Conservation (phyloP, 345 rosid species). For the Diplotaxis tenuifolia region DNA sequence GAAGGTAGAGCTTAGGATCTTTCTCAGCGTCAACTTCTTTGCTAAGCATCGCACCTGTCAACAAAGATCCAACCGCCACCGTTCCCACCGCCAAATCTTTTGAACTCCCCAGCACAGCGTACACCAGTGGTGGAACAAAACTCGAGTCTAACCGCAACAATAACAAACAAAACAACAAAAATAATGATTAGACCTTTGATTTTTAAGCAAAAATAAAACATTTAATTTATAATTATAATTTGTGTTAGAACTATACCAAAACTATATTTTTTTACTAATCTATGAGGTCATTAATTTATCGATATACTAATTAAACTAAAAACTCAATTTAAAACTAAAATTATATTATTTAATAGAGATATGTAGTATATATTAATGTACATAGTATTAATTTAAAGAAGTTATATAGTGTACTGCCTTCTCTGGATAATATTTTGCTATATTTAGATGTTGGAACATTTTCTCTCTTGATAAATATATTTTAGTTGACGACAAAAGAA, state of each 20-base stretch:
- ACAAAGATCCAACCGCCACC: constrained; percentile 81
- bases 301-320: too few species aligned
- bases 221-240: background rate
- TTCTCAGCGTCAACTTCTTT: constrained; percentile 60
- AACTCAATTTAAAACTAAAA: too few species aligned
- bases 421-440: background rate
- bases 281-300: too few species aligned
- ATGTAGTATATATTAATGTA: too few species aligned
- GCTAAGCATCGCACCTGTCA: constrained; percentile 76
- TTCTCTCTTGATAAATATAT: background rate
- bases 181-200: background rate
- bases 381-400: too few species aligned
- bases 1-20: constrained; percentile 64
- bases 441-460: background rate
- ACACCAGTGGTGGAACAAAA: constrained; percentile 84
- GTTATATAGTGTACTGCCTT: too few species aligned
- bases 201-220: background rate
- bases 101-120: constrained; percentile 95
- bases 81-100: constrained; percentile 92
- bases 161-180: background rate
- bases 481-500: background rate
- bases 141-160: constrained; percentile 66
- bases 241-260: too few species aligned
- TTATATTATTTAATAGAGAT: too few species aligned
- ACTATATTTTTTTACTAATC: too few species aligned